phyloP scores from a whole-genome alignment of 2,329 filamentous ascomycete species.

The Verruconis gallopava region DNA sequence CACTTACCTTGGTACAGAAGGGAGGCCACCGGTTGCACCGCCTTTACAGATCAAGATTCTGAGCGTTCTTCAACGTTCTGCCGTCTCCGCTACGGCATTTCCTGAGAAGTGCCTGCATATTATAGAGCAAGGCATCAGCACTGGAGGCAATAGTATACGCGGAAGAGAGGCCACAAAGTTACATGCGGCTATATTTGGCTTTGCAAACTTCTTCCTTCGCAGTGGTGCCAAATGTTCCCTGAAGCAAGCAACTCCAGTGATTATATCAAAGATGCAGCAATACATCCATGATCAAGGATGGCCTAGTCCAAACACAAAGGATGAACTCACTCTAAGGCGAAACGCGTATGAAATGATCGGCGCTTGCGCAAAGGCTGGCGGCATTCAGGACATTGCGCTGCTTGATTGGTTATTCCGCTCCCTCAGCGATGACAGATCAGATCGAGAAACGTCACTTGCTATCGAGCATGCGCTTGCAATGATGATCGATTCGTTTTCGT shows the following conservation, averaged over 20 bases:
- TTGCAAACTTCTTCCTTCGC: slow-evolving; percentile 74
- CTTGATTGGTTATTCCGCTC: slow-evolving; percentile 74
- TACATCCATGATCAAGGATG: slow-evolving; percentile 31
- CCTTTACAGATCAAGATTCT: slow-evolving; percentile 65
- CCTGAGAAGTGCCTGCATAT: neutral
- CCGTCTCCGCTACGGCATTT: slow-evolving; percentile 3
- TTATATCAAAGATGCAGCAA: slow-evolving; percentile 34
- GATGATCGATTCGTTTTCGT: slow-evolving; percentile 46
- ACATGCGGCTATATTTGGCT: slow-evolving; percentile 23
- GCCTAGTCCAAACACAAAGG: slow-evolving; percentile 23
- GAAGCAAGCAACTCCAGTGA: slow-evolving; percentile 52
- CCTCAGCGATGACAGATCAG: slow-evolving; percentile 63
- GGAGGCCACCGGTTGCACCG: slow-evolving; percentile 25
- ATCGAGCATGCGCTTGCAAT: slow-evolving; percentile 82
- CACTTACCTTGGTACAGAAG: slow-evolving; percentile 54
- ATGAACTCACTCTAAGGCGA: slow-evolving; percentile 52
- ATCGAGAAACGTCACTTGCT: slow-evolving; percentile 64
- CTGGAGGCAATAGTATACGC: slow-evolving; percentile 1
- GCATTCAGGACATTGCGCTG: slow-evolving; percentile 40
- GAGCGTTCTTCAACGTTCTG: slow-evolving; percentile 15
- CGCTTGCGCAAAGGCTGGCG: slow-evolving; percentile 55
- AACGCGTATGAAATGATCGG: slow-evolving; percentile 88
- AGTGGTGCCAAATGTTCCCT: slow-evolving; percentile 53
- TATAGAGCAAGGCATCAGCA: slow-evolving; percentile 1
- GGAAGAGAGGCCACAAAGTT: slow-evolving; percentile 7